Conservation (phyloP, 441 rosid genomes). For the Populus tomentosa region DNA sequence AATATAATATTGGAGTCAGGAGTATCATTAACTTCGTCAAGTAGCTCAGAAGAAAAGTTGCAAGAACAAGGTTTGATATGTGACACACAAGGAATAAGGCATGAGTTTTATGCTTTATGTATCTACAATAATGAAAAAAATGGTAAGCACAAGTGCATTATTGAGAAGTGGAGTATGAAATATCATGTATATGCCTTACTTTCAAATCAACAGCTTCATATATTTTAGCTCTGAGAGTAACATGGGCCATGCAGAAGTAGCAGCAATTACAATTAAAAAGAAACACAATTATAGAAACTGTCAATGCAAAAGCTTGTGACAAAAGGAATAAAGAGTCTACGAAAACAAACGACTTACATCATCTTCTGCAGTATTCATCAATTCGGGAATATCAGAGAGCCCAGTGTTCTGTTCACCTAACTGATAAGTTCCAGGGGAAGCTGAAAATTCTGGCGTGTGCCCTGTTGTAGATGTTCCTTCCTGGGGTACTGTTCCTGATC, state of each 20-base stretch:
- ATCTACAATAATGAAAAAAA: neutral
- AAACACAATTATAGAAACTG: neutral
- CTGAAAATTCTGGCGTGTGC: slow-evolving; percentile 30
- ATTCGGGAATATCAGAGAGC: slow-evolving; percentile 58
- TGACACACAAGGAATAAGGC: neutral
- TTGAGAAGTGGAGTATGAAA: neutral
- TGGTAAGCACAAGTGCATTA: neutral
- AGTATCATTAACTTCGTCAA: neutral
- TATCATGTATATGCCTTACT: neutral
- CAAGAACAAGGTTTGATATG: neutral
- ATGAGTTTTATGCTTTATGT: neutral
- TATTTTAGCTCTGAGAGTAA: neutral
- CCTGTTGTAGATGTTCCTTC: slow-evolving; percentile 28
- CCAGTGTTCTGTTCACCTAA: slow-evolving; percentile 30
- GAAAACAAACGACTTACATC: slow-evolving; percentile 36
- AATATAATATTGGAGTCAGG: slow-evolving; percentile 15
- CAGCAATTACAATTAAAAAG: neutral
- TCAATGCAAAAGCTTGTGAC: neutral
- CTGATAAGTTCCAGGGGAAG: slow-evolving; percentile 30
- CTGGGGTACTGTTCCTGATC: slow-evolving; percentile 23
- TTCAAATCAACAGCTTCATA: neutral
- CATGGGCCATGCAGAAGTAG: neutral
- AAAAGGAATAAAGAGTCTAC: neutral
- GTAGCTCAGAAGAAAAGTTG: neutral
- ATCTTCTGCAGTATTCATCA: slow-evolving; percentile 27